Evolutionary conservation across 2,329 filamentous ascomycete genomes (phyloP), one percentile per base, ranked within the genome.

Genomic region (Calonectria hongkongensis): DNA sequence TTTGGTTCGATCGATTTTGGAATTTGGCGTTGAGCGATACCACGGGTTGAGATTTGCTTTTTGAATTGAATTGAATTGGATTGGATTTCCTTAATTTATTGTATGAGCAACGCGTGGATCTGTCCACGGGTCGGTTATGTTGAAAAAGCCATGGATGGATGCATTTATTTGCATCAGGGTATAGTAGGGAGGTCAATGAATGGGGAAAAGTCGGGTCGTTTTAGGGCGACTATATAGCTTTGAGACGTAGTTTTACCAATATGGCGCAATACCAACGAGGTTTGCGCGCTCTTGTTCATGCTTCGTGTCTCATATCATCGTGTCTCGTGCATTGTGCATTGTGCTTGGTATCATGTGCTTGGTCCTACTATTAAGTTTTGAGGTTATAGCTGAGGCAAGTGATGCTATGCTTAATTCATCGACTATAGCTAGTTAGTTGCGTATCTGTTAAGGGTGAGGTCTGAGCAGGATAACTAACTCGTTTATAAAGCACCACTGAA

Each of bases 401-500:
- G n/a, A 33, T 16, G n/a, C 43, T 12, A 6, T 9, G 33, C 12
- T 33, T 50, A 4, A 18, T 48, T 66, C 66, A 68, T 50, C 45
- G 66, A 27, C 66, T 68, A 18, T 33, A 15, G 7, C n/a, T 28
- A 51, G 43, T 68, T 50, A 68, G 66, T 25, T 21, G 0, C 30
- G 41, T 43, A 43, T 12, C 16, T 10, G 21, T 1, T 3, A 48
- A 13, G 21, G 27, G 28, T 9, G 15, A 21, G 15, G 16, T 18
- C 2, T 27, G 12, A 10, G 50, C 2, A 36, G 13, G 9, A 30
- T 27, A 43, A 62, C 67, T 73, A 28, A 79, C 60, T 78, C 77
- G 43, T 76, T 71, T 71, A 80, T 71, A 25, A 80, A 80, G 41
- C 73, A 75, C 78, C 78, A 80, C 54, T 73, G 72, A 15, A 73